Percentiles rank a stretch among this genome's conserved stretches.
Evolutionary conservation across 176 grass and related monocot genomes (phyloP).

Genomic region (Chrysopogon serrulatus): DNA sequence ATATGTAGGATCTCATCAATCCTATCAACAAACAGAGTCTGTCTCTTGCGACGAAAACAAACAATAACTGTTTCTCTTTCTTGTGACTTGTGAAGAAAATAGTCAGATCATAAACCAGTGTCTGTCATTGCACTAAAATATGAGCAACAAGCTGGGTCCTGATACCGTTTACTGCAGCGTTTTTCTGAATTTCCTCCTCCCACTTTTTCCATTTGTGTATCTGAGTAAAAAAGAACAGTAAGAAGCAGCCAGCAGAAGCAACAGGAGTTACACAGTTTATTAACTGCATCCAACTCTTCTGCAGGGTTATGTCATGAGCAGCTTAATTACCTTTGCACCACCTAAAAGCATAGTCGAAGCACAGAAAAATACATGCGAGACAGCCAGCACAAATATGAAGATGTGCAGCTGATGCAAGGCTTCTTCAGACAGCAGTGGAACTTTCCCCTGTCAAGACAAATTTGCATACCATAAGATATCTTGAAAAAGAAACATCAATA

Average conservation of each 20-base stretch:
- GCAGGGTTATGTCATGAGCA: not conserved
- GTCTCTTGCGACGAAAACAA: not conserved
- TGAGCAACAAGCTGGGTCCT: slow-evolving; percentile 2
- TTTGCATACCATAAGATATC: not conserved
- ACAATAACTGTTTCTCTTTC: not conserved
- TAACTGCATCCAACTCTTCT: not conserved
- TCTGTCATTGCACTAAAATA: slow-evolving; percentile 17
- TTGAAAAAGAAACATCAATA: not conserved
- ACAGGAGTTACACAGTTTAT: not conserved
- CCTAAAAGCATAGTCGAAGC: slow-evolving; percentile 79
- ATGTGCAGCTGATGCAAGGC: slow-evolving; percentile 91
- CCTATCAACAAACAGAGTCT: not conserved
- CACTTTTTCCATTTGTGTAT: slow-evolving; percentile 85
- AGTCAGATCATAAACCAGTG: not conserved
- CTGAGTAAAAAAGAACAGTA: slow-evolving; percentile 29
- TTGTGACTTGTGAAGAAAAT: not conserved
- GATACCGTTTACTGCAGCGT: slow-evolving; percentile 50
- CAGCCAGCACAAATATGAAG: slow-evolving; percentile 91
- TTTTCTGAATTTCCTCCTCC: slow-evolving; percentile 78
- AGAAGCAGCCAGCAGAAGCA: not conserved
- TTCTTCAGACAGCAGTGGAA: slow-evolving; percentile 76
- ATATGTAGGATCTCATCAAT: not conserved
- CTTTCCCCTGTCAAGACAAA: slow-evolving; percentile 56
- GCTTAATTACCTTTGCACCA: slow-evolving; percentile 63
- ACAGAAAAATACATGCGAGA: slow-evolving; percentile 76